phyloP scores from a whole-genome alignment of 495 filamentous ascomycete genomes.

The Pseudevernia furfuracea region DNA sequence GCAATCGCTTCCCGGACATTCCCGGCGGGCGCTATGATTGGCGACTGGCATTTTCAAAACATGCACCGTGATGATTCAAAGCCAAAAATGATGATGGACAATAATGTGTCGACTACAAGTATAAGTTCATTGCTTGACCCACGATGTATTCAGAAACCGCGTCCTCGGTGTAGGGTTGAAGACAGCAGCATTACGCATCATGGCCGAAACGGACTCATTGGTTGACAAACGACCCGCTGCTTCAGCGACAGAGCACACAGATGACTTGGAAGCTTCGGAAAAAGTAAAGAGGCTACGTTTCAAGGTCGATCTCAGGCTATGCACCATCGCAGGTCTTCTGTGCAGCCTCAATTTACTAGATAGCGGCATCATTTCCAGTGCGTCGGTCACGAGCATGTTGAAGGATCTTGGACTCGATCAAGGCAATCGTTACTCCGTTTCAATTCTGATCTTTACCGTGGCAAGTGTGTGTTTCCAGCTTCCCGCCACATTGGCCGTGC shows the following conservation, averaged over 20 bases:
- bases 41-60: too few species aligned
- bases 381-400: conserved; percentile 68
- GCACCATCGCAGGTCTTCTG: conserved; percentile 65
- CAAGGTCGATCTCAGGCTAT: conserved; percentile 67
- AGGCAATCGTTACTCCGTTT: conserved; percentile 59
- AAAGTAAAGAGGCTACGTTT: conserved; percentile 43
- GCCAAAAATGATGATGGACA: background rate
- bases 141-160: too few species aligned
- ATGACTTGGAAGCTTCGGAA: conserved; percentile 23
- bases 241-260: background rate
- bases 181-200: background rate
- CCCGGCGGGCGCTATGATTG: background rate
- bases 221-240: background rate
- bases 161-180: background rate
- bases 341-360: conserved; percentile 68
- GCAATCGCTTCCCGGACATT: background rate
- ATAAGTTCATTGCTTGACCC: background rate
- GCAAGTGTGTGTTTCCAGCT: conserved; percentile 68
- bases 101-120: background rate
- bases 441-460: conserved; percentile 75
- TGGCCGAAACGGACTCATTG: background rate
- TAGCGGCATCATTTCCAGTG: conserved; percentile 68
- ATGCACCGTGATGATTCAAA: too few species aligned
- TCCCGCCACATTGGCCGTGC: conserved; percentile 62
- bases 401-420: conserved; percentile 52